Evolutionary conservation across 106 monocot species (phyloP).

Genomic region (Amphibolis antarctica): DNA sequence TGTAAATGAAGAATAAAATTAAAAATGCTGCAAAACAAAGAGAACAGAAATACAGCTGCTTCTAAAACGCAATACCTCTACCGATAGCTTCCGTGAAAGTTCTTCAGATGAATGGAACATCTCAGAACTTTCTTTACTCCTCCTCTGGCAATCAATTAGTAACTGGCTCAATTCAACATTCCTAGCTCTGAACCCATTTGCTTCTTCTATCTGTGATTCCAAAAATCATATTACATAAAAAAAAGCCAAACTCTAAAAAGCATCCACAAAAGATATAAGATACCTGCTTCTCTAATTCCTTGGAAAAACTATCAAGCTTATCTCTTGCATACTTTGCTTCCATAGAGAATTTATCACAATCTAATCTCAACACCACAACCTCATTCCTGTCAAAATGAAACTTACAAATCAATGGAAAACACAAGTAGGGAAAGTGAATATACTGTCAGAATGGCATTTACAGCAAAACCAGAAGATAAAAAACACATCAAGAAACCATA

Average conservation of each 20-base stretch:
- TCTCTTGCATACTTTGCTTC: constrained; percentile 73
- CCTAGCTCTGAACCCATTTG: constrained; percentile 58
- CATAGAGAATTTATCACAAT: constrained; percentile 58
- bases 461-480: background rate
- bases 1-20: constrained; percentile 2
- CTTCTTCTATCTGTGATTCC: constrained; percentile 58
- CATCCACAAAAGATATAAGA: background rate
- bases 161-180: constrained; percentile 69
- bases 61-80: constrained; percentile 51
- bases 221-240: background rate
- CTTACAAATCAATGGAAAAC: background rate
- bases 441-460: background rate
- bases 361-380: constrained; percentile 36
- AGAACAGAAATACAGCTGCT: background rate
- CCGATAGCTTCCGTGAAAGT: constrained; percentile 51
- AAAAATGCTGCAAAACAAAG: background rate
- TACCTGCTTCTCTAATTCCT: constrained; percentile 77
- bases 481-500: too few relatives aligned
- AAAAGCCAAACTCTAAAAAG: background rate
- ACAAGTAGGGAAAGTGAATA: background rate
- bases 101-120: constrained; percentile 56
- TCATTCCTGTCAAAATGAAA: constrained; percentile 37
- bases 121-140: constrained; percentile 54
- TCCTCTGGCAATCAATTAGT: constrained; percentile 72
- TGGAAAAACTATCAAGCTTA: constrained; percentile 58